Percentiles rank a stretch among this genome's conserved stretches.
Conservation (phyloP, 805 yeast genomes). For the Phaffomyces thermotolerans region DNA sequence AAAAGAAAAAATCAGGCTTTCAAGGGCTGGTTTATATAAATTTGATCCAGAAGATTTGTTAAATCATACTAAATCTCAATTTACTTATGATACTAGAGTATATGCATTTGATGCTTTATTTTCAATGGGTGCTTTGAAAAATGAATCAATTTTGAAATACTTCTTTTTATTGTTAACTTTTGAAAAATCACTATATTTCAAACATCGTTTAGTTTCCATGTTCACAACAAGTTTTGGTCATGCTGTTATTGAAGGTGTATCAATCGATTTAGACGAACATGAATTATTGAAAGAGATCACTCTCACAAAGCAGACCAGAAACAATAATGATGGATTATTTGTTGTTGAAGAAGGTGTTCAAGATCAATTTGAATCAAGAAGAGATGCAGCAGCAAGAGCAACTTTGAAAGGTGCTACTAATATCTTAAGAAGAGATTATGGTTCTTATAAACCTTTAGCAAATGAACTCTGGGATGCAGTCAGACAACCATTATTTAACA, state of each 20-base stretch:
- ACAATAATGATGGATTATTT: constrained; percentile 32
- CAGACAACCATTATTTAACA: constrained; percentile 51
- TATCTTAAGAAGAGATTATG: constrained; percentile 51
- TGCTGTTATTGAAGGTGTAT: constrained; percentile 59
- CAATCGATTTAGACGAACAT: constrained; percentile 54
- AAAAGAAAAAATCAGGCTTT: constrained; percentile 51
- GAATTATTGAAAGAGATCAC: constrained; percentile 35
- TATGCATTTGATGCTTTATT: constrained; percentile 67
- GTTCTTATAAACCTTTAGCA: constrained; percentile 48
- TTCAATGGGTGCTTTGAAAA: constrained; percentile 69
- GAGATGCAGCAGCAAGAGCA: constrained; percentile 59
- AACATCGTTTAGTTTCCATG: constrained; percentile 38
- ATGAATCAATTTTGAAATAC: constrained; percentile 50
- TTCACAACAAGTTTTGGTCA: constrained; percentile 50
- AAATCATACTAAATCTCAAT: constrained; percentile 41
- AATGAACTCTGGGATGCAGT: constrained; percentile 61
- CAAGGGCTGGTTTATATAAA: constrained; percentile 44
- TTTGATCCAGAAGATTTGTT: constrained; percentile 50
- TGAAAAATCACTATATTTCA: constrained; percentile 48
- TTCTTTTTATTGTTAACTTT: constrained; percentile 50
- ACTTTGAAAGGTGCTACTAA: constrained; percentile 61
- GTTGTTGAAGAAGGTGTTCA: constrained; percentile 49
- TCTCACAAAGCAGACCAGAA: constrained; percentile 3
- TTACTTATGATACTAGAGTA: constrained; percentile 46
- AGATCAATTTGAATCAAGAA: constrained; percentile 40